Percentiles rank a stretch among this genome's conserved stretches.
phyloP scores from a whole-genome alignment of 805 yeast genomes.

The Wickerhamiella hasegawae region DNA sequence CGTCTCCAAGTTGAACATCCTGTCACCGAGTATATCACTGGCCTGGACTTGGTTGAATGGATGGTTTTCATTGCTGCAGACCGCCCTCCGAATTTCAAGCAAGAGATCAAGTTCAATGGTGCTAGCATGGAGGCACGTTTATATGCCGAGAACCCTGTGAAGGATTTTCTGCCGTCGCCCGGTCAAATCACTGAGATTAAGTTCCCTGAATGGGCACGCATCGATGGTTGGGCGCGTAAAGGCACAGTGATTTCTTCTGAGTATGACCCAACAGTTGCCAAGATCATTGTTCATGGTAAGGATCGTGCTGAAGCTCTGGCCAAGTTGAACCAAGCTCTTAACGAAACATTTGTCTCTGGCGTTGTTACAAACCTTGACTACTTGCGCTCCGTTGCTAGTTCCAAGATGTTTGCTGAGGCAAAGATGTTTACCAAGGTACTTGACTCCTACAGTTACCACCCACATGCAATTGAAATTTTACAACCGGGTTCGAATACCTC shows the following conservation, averaged over 20 bases:
- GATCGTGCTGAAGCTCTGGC: constrained; percentile 73
- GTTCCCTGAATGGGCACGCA: constrained; percentile 84
- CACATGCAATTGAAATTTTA: constrained; percentile 71
- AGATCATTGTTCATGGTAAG: constrained; percentile 85
- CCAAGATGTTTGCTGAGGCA: constrained; percentile 71
- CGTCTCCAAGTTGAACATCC: constrained; percentile 97
- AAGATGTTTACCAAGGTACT: constrained; percentile 76
- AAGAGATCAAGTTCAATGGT: constrained; percentile 48
- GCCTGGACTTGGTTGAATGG: constrained; percentile 92
- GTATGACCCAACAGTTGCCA: constrained; percentile 92
- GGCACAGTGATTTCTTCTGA: constrained; percentile 85
- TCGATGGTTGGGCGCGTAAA: constrained; percentile 84
- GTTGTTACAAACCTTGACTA: constrained; percentile 84
- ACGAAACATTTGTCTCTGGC: constrained; percentile 78
- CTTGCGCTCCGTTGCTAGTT: constrained; percentile 67
- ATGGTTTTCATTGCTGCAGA: constrained; percentile 87
- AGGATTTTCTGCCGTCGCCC: constrained; percentile 90
- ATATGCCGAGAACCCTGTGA: constrained; percentile 94
- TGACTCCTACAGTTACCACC: constrained; percentile 63
- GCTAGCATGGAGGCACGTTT: constrained; percentile 94
- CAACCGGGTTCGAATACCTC: constrained; percentile 93
- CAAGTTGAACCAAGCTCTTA: constrained; percentile 63
- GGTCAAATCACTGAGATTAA: constrained; percentile 76
- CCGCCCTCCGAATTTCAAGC: constrained; percentile 61
- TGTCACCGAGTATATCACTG: constrained; percentile 88